phyloP scores from a whole-genome alignment of 2,329 filamentous ascomycete species.

The Phoma sp. region DNA sequence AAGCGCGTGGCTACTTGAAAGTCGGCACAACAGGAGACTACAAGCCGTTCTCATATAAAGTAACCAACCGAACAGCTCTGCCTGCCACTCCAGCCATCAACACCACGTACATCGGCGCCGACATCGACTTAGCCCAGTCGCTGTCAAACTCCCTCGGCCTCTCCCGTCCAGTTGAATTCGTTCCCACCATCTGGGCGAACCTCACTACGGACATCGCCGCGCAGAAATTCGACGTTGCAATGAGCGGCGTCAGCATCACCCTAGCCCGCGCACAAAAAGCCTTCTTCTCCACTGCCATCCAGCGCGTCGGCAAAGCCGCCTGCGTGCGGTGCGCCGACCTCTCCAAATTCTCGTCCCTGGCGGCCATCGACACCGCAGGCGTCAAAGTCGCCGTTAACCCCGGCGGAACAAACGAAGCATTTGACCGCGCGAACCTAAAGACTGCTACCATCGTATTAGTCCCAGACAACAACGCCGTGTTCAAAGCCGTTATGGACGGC shows the following conservation, averaged over 20 bases:
- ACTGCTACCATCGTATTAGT: constrained; percentile 14
- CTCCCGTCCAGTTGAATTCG: constrained; percentile 14
- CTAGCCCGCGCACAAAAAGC: constrained; percentile 11
- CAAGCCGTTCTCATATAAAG: constrained; percentile 25
- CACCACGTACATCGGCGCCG: constrained; percentile 22
- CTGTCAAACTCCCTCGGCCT: constrained; percentile 21
- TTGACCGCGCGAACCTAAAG: constrained; percentile 22
- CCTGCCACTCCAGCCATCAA: constrained; percentile 16
- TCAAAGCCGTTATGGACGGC: constrained; percentile 20
- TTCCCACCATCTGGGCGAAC: constrained; percentile 21
- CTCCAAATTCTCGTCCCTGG: constrained; percentile 10
- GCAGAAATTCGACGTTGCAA: constrained; percentile 21
- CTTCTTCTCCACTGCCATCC: constrained; percentile 19
- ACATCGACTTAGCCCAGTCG: constrained; percentile 18
- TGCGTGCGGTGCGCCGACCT: constrained; percentile 21
- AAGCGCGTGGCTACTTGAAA: constrained; percentile 21
- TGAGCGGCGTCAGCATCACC: constrained; percentile 25
- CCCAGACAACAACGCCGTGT: constrained; percentile 23
- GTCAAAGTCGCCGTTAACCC: constrained; percentile 22
- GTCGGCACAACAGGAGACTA: constrained; percentile 26
- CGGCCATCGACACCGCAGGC: constrained; percentile 19
- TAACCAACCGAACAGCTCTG: constrained; percentile 18
- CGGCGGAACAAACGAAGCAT: constrained; percentile 21
- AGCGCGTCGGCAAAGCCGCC: constrained; percentile 19
- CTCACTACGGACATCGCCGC: constrained; percentile 11